phyloP scores from a whole-genome alignment of 192 early-diverging fungal genomes.

The Gonapodya prolifera region DNA sequence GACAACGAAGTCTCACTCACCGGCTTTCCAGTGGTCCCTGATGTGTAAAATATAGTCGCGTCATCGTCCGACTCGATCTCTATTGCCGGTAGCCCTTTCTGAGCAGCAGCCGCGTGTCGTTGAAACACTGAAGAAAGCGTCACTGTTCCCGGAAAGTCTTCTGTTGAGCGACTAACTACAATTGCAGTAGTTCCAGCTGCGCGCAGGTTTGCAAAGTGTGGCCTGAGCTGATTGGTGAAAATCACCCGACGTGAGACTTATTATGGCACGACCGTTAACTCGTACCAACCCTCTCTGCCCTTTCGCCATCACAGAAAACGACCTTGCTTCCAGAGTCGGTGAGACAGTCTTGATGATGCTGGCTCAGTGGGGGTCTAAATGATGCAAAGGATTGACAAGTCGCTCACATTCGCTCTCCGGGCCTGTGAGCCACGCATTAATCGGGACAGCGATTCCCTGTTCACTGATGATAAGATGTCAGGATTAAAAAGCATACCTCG shows the following conservation, averaged over 20 bases:
- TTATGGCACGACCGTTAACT: no score
- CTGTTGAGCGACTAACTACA: background rate
- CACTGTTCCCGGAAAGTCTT: background rate
- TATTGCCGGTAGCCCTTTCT: background rate
- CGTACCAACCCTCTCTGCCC: no score
- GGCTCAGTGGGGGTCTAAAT: no score
- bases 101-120: background rate
- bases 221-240: background rate
- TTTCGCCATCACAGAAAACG: background rate
- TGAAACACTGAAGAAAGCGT: background rate
- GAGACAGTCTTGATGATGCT: background rate
- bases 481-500: no score
- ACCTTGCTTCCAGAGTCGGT: background rate
- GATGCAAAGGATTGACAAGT: no score
- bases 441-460: no score
- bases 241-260: no score
- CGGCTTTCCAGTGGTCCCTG: constrained; percentile 10
- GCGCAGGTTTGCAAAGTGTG: background rate
- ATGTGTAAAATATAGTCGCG: constrained; percentile 8
- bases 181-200: background rate
- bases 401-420: no score
- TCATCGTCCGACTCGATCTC: background rate
- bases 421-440: background rate
- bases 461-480: no score
- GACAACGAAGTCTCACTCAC: no score